Base-by-base conservation (phyloP, 805 yeast genomes). In the Yamadazyma takamatsuzukensis region DNA sequence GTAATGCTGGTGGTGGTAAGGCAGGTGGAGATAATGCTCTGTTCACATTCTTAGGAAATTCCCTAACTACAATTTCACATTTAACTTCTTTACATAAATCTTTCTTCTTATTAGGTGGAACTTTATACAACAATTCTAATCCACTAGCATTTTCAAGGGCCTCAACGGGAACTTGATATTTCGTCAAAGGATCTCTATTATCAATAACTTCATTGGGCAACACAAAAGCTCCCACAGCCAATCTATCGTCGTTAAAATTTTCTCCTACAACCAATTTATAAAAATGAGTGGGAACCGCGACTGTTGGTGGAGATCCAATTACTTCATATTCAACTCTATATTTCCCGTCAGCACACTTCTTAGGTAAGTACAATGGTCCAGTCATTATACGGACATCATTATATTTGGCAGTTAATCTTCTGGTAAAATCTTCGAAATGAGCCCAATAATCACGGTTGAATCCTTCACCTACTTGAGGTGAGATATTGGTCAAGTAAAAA, bases 381-480 rank as follows among this genome's bases (percentile, higher is more conserved):
- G 97, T 93, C 52, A 93, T 81, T 22, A 93, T 71, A 43, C 97
- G 70, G 9, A 93, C 96, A 29, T 78, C 72, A 30, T 72, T 74
- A 56, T 84, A 93, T 32, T 68, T 66, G n/a, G 62, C 49, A 4
- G 95, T 83, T 41, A 90, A 70, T 34, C 85, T 70, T 41, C 98
- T 72, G 28, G 81, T 77, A 54, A 93, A 93, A 49, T 84, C 83
- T 59, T 93, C 98, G 39, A 93, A 77, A 56, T 88, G 96, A 0
- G 97, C 95, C 98, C 98, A 93, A 56, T 93, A 68, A 55, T 93
- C 97, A 48, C 98, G 72, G 61, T 93, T 93, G 66, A 93, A 93
- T 0, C 98, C 98, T 4, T 83, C 95, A 3, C 98, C 98, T 3
- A 93, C 96, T 57, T 93, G 98, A 1, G 98, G 98, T 6, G 94